Percentiles rank a stretch among this genome's conserved stretches.
Evolutionary conservation across 768 basidiomycete species (phyloP).

Genomic region (Kwoniella botswanensis): DNA sequence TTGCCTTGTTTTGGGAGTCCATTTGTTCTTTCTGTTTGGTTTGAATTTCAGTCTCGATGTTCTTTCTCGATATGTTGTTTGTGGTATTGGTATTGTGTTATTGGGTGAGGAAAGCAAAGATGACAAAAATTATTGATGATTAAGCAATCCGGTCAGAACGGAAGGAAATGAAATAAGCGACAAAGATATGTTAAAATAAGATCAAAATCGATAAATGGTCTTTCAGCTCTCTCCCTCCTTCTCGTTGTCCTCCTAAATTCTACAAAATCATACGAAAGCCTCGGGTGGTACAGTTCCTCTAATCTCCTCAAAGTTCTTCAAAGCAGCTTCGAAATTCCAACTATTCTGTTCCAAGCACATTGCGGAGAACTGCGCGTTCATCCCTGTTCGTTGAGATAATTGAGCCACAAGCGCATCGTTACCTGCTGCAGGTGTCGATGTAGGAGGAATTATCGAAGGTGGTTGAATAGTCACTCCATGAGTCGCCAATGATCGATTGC

Average conservation of each 20-base stretch:
- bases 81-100: no score
- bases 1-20: no score
- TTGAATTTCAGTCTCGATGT: no score
- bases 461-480: conserved; percentile 50
- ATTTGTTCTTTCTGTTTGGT: no score
- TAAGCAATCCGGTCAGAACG: no score
- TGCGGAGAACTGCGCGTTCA: conserved; percentile 79
- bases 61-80: no score
- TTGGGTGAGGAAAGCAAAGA: no score
- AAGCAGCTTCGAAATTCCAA: conserved; percentile 80
- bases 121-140: no score
- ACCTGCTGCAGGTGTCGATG: conserved; percentile 60
- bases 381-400: conserved; percentile 72
- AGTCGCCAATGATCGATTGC: conserved; percentile 58
- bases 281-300: conserved; percentile 56
- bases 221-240: neutral
- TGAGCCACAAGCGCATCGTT: conserved; percentile 60
- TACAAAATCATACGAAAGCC: conserved; percentile 36
- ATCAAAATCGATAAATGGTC: no score
- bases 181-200: no score
- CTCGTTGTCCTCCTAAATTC: neutral
- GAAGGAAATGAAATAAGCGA: no score
- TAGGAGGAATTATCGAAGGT: conserved; percentile 2
- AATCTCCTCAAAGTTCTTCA: conserved; percentile 85
- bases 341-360: conserved; percentile 83